Evolutionary conservation across 345 rosid species (phyloP).

Genomic region (Lepidium africanum): DNA sequence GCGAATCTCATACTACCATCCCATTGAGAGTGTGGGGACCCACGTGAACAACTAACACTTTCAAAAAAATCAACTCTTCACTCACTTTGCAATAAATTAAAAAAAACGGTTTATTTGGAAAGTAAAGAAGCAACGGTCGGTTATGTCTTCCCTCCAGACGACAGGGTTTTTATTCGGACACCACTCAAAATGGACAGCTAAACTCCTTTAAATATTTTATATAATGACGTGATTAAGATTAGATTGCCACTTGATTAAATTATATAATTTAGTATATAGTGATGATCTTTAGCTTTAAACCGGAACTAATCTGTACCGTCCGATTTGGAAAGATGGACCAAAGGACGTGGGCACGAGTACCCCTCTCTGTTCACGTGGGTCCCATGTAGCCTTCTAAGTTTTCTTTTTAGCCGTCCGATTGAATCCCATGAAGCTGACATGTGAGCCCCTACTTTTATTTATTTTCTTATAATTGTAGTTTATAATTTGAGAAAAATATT

Average conservation of each 20-base stretch:
- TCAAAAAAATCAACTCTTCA: constrained; percentile 15
- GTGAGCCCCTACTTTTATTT: constrained; percentile 28
- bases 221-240: constrained; percentile 22
- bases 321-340: constrained; percentile 18
- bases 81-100: neutral
- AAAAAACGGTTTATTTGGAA: constrained; percentile 27
- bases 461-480: neutral
- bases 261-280: neutral
- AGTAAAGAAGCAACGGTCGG: constrained; percentile 33
- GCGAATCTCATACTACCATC: constrained; percentile 1
- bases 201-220: constrained; percentile 3
- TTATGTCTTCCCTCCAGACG: constrained; percentile 31
- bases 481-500: constrained; percentile 1
- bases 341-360: constrained; percentile 27
- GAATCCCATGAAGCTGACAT: constrained; percentile 30
- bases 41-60: constrained; percentile 5
- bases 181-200: constrained; percentile 30
- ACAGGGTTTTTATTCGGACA: constrained; percentile 33
- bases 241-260: constrained; percentile 13
- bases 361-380: constrained; percentile 21
- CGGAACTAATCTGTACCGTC: constrained; percentile 19
- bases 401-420: constrained; percentile 27
- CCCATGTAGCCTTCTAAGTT: constrained; percentile 11
- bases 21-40: neutral
- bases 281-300: constrained; percentile 2